Evolutionary conservation across 2,329 filamentous ascomycete species (phyloP), one percentile per base, ranked within the genome.

Genomic region (Fusarium pininemorale): DNA sequence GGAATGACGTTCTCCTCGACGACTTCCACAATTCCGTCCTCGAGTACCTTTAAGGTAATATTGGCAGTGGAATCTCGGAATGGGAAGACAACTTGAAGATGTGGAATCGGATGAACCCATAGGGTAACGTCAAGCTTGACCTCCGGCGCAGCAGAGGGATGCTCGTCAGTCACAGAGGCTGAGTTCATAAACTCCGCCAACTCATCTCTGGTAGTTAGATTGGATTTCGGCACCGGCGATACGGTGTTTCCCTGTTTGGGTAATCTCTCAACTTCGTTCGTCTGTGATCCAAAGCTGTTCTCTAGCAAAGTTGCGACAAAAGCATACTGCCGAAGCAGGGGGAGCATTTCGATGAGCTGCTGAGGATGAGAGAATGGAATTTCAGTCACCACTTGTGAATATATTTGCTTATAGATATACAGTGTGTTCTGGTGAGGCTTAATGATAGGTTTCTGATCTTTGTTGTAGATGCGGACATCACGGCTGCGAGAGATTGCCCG

Each of bases 341-440:
- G 93, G n/a, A 97, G 85, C 79, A 95, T 90, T 60, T 89, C 87
- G 12, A 95, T 84, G 8, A 97, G 84, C 79, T 97, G 93, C 56
- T 90, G 89, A 0, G 94, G 94, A 77, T 97, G 94, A 6, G 90
- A 90, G 78, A 97, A 96, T 0, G 93, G 90, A 38, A 96, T 85
- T 63, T 92, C 90, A 2, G 88, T 88, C 14, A 97, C 81, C 7
- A 87, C 85, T 63, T 91, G 88, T 0, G 91, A 92, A 74, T 92
- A 94, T 14, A 94, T 93, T 5, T 90, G 89, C 80, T 94, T 94
- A 62, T 93, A 90, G 24, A 94, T 89, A 72, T 90, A 90, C 3
- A 96, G 85, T 0, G 87, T 90, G 78, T 92, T 93, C 18, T 82
- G 80, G 75, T 91, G 88, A 6, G 74, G 80, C 48, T 82, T 84